Evolutionary conservation across 2,329 filamentous ascomycete genomes (phyloP).

Genomic region (Aspergillus sclerotialis): DNA sequence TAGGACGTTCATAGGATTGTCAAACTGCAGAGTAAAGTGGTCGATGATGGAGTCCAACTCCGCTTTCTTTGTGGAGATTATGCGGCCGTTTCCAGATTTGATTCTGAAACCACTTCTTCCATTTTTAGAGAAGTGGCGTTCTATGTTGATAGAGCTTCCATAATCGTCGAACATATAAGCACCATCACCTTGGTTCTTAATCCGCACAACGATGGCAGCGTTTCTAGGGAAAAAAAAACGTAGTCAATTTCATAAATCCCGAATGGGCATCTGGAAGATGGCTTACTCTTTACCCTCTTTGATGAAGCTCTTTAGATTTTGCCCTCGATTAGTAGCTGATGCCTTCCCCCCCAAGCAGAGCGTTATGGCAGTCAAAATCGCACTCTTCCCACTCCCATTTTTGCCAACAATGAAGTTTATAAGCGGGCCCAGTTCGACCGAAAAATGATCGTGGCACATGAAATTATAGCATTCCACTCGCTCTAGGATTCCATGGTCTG

Average conservation of each 20-base stretch:
- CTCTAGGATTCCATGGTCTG: conserved; percentile 81
- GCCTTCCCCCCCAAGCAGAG: conserved; percentile 94
- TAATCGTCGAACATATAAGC: conserved; percentile 79
- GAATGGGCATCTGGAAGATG: neutral
- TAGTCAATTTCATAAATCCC: conserved; percentile 5
- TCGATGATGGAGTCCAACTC: conserved; percentile 92
- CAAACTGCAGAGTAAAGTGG: conserved; percentile 86
- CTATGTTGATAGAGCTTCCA: conserved; percentile 79
- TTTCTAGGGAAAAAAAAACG: conserved; percentile 27
- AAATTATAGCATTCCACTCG: conserved; percentile 85
- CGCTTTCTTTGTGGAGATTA: conserved; percentile 73
- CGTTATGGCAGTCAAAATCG: conserved; percentile 84
- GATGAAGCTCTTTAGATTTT: conserved; percentile 82
- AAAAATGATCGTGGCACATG: conserved; percentile 85
- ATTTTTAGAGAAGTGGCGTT: conserved; percentile 72
- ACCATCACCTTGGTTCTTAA: conserved; percentile 83
- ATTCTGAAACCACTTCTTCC: conserved; percentile 80
- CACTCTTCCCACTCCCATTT: conserved; percentile 97
- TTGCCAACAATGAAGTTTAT: conserved; percentile 98
- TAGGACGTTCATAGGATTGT: conserved; percentile 92
- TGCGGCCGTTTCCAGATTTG: conserved; percentile 62
- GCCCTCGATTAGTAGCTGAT: conserved; percentile 83
- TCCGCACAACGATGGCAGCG: conserved; percentile 67
- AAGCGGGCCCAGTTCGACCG: conserved; percentile 78
- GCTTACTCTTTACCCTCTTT: conserved; percentile 76